phyloP scores from a whole-genome alignment of 495 filamentous ascomycete species.

The Lasiosphaeria ovina region DNA sequence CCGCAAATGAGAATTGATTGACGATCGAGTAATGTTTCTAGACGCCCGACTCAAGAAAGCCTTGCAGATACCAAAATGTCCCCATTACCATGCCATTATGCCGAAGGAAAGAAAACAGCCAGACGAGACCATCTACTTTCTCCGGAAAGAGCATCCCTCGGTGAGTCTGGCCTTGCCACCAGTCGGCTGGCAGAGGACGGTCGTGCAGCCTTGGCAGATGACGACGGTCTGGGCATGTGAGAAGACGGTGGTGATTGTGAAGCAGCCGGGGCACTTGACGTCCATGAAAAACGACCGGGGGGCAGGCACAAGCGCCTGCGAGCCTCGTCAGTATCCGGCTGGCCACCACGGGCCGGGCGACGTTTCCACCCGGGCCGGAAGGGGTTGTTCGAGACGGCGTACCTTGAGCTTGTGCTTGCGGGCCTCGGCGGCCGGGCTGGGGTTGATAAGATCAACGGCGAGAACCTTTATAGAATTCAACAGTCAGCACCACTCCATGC shows the following conservation, averaged over 20 bases:
- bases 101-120: conserved; percentile 48
- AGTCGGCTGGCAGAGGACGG: conserved; percentile 96
- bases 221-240: conserved; percentile 99
- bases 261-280: conserved; percentile 99
- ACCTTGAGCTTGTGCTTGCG: conserved; percentile 99
- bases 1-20: conserved; percentile 54
- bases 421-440: conserved; percentile 88
- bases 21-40: conserved; percentile 43
- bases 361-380: not conserved
- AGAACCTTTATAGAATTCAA: conserved; percentile 70
- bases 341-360: conserved; percentile 19
- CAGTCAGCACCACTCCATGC: conserved; percentile 38
- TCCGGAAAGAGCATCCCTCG: conserved; percentile 98
- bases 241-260: conserved; percentile 99
- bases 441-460: conserved; percentile 99
- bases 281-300: conserved; percentile 99
- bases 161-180: conserved; percentile 95
- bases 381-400: conserved; percentile 35
- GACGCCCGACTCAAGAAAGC: conserved; percentile 48
- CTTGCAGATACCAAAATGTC: conserved; percentile 52
- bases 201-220: conserved; percentile 97
- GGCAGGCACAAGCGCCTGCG: conserved; percentile 84
- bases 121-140: conserved; percentile 75
- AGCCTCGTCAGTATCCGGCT: conserved; percentile 7
- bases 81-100: conserved; percentile 44